These are phyloP conservation scores for Rhodofomes roseus DNA, from an alignment of 1,284 basidiomycete species.

Conservation along the genomic window DNA sequence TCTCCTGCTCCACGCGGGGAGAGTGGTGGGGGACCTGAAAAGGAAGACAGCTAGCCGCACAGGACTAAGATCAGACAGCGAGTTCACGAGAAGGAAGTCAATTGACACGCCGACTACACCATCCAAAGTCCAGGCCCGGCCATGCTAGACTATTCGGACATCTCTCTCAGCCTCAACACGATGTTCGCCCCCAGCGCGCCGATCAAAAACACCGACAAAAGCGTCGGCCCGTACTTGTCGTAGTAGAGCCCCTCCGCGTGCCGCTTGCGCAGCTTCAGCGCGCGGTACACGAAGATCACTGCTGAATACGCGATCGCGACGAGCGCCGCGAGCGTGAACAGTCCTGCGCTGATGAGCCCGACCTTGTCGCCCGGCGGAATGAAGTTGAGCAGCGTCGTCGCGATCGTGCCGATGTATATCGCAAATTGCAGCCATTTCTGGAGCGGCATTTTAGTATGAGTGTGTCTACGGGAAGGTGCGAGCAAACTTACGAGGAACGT, in stretches of 20 bases:
- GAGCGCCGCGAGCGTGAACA: constrained; percentile 91
- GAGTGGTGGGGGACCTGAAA: too few relatives aligned
- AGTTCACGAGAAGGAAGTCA: too few relatives aligned
- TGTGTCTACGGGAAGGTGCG: constrained; percentile 5
- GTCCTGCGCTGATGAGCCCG: constrained; percentile 79
- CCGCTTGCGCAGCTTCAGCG: constrained; percentile 69
- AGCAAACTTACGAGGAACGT: constrained; percentile 70
- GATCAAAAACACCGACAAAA: constrained; percentile 70
- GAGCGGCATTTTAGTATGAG: not conserved
- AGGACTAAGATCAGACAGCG: too few relatives aligned
- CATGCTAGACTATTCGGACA: constrained; percentile 8
- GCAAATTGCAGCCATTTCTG: constrained; percentile 95
- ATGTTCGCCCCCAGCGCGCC: constrained; percentile 77
- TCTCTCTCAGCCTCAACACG: constrained; percentile 44
- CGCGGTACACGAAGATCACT: constrained; percentile 85
- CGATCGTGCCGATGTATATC: constrained; percentile 86
- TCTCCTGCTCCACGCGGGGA: too few relatives aligned
- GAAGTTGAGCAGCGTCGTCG: constrained; percentile 91
- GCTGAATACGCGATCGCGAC: constrained; percentile 87
- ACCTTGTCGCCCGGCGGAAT: constrained; percentile 68
- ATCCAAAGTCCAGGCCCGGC: too few relatives aligned
- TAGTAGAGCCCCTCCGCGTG: constrained; percentile 84
- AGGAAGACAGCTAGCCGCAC: too few relatives aligned
- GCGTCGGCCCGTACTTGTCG: constrained; percentile 82
- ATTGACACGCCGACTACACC: too few relatives aligned